Base-by-base conservation (phyloP, 371 early-diverging fungal species). In the Synchytrium microbalum region DNA sequence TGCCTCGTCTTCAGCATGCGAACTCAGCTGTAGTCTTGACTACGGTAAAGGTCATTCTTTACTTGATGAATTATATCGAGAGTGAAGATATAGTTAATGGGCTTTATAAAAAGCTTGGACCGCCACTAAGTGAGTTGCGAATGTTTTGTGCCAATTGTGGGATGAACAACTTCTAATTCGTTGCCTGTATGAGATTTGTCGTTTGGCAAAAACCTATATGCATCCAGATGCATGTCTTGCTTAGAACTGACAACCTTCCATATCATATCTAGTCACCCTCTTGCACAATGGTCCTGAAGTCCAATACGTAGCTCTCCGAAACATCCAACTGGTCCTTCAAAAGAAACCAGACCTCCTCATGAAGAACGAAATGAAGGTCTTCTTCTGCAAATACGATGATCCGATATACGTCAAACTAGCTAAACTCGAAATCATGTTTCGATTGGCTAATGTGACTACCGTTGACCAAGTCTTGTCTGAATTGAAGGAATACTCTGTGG, bases 331-430 rank as follows among this genome's bases (percentile, higher is more conserved):
- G 25, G 87, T 96, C 58, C 77, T 96, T 57, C 92, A 96, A 71
- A 72, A 82, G 61, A 80, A 84, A 32, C 91, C 91, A 0, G 88
- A 88, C 56, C 79, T 96, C 56, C 76, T 95, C 54, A n/a, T n/a
- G n/a, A 82, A 79, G 64, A 87, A 88, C 65, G 94, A 95, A 59
- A 85, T 95, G 68, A 85, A 88, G 63, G 91, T 92, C 2, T 96
- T 96, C 70, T 96, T 93, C 68, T 93, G 93, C 81, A 92, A 91
- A 69, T 96, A 92, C 81, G 93, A 94, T 73, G 97, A 96, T 74
- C 96, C 97, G 8, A 87, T 91, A 57, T 96, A 96, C 69, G 94
- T 96, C 63, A 96, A 96, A 70, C 75, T 92, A 56, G 92, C 92
- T 33, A 96, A 96, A 72, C 77, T 96, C 23, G 91, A 92, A 31